A percentile compares a stretch with the other conserved stretches of the same genome.
phyloP scores from a whole-genome alignment of 495 filamentous ascomycete genomes.

The Neurospora sp. region DNA sequence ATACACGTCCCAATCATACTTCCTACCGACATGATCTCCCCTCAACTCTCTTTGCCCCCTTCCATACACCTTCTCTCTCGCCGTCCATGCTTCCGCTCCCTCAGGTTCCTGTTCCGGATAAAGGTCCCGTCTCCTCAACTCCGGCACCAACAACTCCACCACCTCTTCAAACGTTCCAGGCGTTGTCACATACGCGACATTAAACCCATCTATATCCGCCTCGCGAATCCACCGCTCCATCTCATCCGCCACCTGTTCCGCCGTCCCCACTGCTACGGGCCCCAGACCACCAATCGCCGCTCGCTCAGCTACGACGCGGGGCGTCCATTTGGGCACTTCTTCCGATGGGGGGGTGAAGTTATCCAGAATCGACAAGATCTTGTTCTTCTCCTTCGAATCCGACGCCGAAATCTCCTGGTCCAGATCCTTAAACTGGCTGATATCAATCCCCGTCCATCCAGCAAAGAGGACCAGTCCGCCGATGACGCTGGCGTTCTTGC shows the following conservation, averaged over 20 bases:
- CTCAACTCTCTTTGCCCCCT: constrained; percentile 43
- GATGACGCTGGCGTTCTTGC: constrained; percentile 41
- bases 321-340: constrained; percentile 43
- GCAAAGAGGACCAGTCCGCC: constrained; percentile 51
- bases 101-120: constrained; percentile 28
- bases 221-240: constrained; percentile 52
- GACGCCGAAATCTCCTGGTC: constrained; percentile 46
- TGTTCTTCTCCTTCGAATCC: constrained; percentile 43
- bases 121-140: constrained; percentile 28
- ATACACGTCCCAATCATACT: constrained; percentile 50
- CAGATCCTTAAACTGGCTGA: constrained; percentile 31
- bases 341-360: constrained; percentile 40
- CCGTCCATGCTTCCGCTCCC: constrained; percentile 34
- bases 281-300: constrained; percentile 48
- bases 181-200: constrained; percentile 37
- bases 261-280: constrained; percentile 43
- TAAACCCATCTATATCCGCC: constrained; percentile 57
- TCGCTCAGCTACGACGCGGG: constrained; percentile 43
- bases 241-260: constrained; percentile 47
- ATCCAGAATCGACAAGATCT: constrained; percentile 41
- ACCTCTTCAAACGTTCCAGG: constrained; percentile 37
- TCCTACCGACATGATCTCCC: constrained; percentile 43
- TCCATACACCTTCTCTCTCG: constrained; percentile 52
- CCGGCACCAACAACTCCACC: constrained; percentile 35
- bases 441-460: constrained; percentile 54